A percentile compares a stretch with the other conserved stretches of the same genome.
phyloP scores from a whole-genome alignment of 176 grass and related monocot species.

The Carex kokanica region DNA sequence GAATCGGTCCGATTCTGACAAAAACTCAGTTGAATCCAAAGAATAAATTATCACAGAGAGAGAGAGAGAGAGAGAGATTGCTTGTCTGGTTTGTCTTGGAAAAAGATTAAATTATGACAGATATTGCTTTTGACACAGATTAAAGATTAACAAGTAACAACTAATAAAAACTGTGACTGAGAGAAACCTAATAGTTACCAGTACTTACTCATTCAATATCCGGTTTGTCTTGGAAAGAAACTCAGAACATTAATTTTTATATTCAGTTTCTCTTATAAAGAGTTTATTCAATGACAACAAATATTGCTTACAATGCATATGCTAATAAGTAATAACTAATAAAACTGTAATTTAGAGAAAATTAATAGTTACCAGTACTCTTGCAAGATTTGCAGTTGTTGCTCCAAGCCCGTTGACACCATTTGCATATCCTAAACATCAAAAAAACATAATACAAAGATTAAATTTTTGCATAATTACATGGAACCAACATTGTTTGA shows the following conservation, averaged over 20 bases:
- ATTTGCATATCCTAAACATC: conserved; percentile 37
- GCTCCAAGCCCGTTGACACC: conserved; percentile 59
- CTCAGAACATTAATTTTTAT: not conserved
- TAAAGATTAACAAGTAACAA: not conserved
- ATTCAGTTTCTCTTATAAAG: not conserved
- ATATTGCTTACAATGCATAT: not conserved
- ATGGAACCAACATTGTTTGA: not conserved
- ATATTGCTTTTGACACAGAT: not conserved
- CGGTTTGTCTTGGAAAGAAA: not conserved
- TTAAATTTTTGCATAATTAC: not conserved
- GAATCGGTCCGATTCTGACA: too few relatives aligned
- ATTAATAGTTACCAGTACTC: conserved; percentile 44
- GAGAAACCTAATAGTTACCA: not conserved
- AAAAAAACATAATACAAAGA: conserved; percentile 1
- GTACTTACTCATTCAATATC: not conserved
- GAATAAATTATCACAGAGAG: not conserved
- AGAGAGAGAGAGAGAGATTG: not conserved
- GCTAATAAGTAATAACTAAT: not conserved
- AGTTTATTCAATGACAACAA: not conserved
- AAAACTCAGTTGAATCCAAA: not conserved
- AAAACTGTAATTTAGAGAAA: not conserved
- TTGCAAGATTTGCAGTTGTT: conserved; percentile 85
- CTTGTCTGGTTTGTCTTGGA: not conserved
- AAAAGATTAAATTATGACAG: not conserved
- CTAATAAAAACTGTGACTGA: not conserved